Evolutionary conservation across 2,329 filamentous ascomycete genomes (phyloP).

Genomic region (Blastomyces parvus): DNA sequence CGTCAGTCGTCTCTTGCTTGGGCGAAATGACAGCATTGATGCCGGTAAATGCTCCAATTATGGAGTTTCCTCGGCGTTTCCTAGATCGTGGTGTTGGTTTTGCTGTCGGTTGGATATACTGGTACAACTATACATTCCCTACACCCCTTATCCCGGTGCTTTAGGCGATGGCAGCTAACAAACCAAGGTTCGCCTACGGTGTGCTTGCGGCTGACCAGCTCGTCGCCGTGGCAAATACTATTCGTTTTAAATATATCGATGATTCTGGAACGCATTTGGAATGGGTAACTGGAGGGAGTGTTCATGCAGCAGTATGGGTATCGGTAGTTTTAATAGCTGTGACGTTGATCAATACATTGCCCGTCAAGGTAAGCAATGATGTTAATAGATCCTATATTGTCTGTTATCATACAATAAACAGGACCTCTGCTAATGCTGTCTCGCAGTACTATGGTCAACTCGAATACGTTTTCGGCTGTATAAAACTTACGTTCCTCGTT

Average conservation of each 20-base stretch:
- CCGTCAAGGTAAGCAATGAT: slow-evolving; percentile 29
- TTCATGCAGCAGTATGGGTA: slow-evolving; percentile 34
- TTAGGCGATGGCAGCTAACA: slow-evolving; percentile 20
- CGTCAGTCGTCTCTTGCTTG: slow-evolving; percentile 36
- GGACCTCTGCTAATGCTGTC: slow-evolving; percentile 29
- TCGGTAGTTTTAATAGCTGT: slow-evolving; percentile 26
- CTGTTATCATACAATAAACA: slow-evolving; percentile 11
- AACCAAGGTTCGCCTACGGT: slow-evolving; percentile 26
- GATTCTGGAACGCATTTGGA: slow-evolving; percentile 23
- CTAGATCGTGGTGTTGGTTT: slow-evolving; percentile 38
- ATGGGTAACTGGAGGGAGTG: slow-evolving; percentile 22
- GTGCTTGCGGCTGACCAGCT: slow-evolving; percentile 30
- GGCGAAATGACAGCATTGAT: slow-evolving; percentile 38
- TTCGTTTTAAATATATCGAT: slow-evolving; percentile 32
- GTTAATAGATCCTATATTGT: slow-evolving; percentile 22
- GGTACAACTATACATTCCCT: slow-evolving; percentile 23
- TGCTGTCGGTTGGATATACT: slow-evolving; percentile 39
- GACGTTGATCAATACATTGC: slow-evolving; percentile 29
- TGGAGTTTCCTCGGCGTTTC: slow-evolving; percentile 34
- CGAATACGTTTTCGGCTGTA: slow-evolving; percentile 29
- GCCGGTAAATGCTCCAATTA: slow-evolving; percentile 33
- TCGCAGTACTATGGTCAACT: slow-evolving; percentile 31
- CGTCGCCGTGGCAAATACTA: slow-evolving; percentile 32
- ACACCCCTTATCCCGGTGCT: slow-evolving; percentile 15
- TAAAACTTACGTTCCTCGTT: slow-evolving; percentile 33